These are phyloP conservation scores for Amauroascus niger DNA, from an alignment of 2,329 filamentous ascomycete species.

Conservation along the genomic window DNA sequence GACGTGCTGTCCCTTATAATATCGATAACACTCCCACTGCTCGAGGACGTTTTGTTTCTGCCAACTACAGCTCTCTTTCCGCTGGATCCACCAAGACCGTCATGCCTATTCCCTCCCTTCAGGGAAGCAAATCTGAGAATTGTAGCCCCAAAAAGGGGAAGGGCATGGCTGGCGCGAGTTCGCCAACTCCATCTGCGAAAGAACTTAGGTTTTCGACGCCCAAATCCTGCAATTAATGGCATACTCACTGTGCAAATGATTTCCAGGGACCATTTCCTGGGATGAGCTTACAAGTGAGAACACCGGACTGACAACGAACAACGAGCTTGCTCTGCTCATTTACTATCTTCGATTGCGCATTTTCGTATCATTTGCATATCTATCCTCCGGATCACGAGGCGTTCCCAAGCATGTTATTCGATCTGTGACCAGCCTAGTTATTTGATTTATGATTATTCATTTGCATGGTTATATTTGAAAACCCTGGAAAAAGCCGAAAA, in stretches of 20 bases:
- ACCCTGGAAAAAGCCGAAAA: neutral
- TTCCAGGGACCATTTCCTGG: neutral
- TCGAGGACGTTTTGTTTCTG: conserved; percentile 24
- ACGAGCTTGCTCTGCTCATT: neutral
- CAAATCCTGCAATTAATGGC: conserved; percentile 24
- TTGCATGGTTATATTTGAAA: conserved; percentile 5
- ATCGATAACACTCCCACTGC: conserved; percentile 34
- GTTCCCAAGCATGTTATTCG: neutral
- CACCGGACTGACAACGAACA: neutral
- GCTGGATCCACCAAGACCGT: conserved; percentile 30
- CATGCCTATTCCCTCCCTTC: conserved; percentile 25
- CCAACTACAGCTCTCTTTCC: conserved; percentile 25
- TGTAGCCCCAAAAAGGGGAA: conserved; percentile 35
- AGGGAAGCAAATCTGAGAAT: conserved; percentile 28
- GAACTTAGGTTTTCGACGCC: conserved; percentile 31
- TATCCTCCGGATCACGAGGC: neutral
- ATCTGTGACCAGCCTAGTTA: neutral
- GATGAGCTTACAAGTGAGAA: too few relatives aligned
- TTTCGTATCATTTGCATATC: conserved; percentile 1
- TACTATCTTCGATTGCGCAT: conserved; percentile 2
- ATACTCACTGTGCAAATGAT: neutral
- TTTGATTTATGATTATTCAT: conserved; percentile 6
- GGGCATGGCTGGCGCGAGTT: conserved; percentile 26
- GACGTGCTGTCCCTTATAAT: conserved; percentile 29
- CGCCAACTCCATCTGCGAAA: conserved; percentile 33